phyloP scores from a whole-genome alignment of 768 basidiomycete species.

The Psilocybe sp. region DNA sequence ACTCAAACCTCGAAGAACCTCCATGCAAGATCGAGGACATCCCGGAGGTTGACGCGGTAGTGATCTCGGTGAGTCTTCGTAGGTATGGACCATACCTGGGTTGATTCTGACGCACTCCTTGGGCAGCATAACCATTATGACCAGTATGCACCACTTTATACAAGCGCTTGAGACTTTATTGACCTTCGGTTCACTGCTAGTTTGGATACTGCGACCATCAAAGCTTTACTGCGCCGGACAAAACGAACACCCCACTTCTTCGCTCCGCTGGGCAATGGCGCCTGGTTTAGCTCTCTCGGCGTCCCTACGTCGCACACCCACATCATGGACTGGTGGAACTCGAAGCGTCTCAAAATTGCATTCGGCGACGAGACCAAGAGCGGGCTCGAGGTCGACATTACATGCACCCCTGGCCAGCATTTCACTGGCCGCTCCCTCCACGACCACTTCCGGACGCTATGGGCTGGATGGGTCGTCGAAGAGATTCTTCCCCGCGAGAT shows the following conservation, averaged over 20 bases:
- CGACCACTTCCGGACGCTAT: constrained; percentile 58
- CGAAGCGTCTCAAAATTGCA: constrained; percentile 33
- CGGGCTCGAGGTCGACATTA: constrained; percentile 38
- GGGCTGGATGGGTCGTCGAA: constrained; percentile 66
- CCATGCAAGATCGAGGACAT: constrained; percentile 53
- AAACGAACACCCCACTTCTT: constrained; percentile 47
- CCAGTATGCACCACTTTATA: constrained; percentile 29
- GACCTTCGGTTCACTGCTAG: constrained; percentile 16
- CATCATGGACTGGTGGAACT: constrained; percentile 68
- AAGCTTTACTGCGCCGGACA: constrained; percentile 29
- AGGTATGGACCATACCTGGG: background rate
- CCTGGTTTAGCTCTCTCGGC: constrained; percentile 37
- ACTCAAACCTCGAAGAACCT: constrained; percentile 27
- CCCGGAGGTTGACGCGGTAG: constrained; percentile 60
- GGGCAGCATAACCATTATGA: constrained; percentile 51
- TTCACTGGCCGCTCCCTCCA: constrained; percentile 46
- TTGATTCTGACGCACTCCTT: background rate
- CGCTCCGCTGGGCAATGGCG: constrained; percentile 51
- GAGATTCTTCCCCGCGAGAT: constrained; percentile 33
- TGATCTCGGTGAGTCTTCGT: constrained; percentile 46
- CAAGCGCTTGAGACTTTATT: background rate
- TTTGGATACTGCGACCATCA: constrained; percentile 44
- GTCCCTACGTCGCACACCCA: constrained; percentile 39
- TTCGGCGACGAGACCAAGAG: constrained; percentile 9
- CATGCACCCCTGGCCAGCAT: constrained; percentile 67